Base-by-base conservation (phyloP, 345 rosid genomes). In the Hibiscus mutabilis region DNA sequence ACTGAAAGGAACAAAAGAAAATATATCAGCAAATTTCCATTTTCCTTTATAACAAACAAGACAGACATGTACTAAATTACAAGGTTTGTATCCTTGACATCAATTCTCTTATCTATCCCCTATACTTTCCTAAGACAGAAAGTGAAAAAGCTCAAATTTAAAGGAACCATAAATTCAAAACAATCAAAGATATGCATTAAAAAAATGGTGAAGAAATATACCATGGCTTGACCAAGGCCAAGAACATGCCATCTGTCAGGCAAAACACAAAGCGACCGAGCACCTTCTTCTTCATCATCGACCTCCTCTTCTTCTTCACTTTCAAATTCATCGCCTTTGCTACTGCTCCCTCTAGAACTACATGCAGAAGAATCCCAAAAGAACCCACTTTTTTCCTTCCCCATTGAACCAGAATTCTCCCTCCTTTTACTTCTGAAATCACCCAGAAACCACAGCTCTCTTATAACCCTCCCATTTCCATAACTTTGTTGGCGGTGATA, bases 171-270 rank as follows among this genome's bases (percentile, higher is more conserved):
- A 64, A 35, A 21, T 33, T 29, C 29, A 3, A 56, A 67, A 49
- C 12, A 53, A 51, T 11, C 35, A 37, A 46, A 42, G 5, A 3
- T 7, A 25, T 37, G 25, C 14, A 33, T 22, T 55, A 55, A 60
- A 51, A 51, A 37, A 52, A 31, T 31, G 11, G 10, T 42, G 16
- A 16, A 8, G 31, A 35, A 73, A 46, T 14, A 61, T 73, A 93
- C 97, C 98, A 91, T 94, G 82, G 97, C 97, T 84, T 94, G 98
- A 69, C 98, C 95, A 61, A 94, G 96, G 67, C 97, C 98, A 55
- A 94, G 75, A 72, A 90, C 96, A 84, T 94, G 95, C 95, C 93
- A 91, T 82, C 87, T 84, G 55, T 87, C 95, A 62, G 96, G 94
- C 68, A 87, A 77, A 65, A 71, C 73, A 73, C 79, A 78, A 69